Percentiles rank a stretch among this genome's conserved stretches.
phyloP scores from a whole-genome alignment of 1,139 yeast species.

The Suhomyces kunorum region DNA sequence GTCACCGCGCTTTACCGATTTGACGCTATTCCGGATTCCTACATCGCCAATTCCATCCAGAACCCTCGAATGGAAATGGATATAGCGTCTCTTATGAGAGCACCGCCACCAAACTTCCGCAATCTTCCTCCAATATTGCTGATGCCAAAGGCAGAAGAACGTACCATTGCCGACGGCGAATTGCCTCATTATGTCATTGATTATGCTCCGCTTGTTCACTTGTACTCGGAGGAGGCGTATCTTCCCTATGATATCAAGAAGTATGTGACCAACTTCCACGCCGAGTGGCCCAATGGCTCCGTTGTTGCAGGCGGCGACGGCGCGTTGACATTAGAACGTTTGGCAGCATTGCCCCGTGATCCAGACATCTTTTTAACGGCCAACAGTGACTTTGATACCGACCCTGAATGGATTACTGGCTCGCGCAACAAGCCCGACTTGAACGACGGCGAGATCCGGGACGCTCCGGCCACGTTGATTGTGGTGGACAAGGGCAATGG shows the following conservation, averaged over 20 bases:
- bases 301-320: conserved; percentile 39
- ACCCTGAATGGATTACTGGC: conserved; percentile 91
- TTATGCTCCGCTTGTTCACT: conserved; percentile 77
- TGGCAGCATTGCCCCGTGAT: conserved; percentile 36
- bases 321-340: conserved; percentile 38
- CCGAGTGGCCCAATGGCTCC: conserved; percentile 50
- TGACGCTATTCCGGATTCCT: conserved; percentile 14
- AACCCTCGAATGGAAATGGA: conserved; percentile 18
- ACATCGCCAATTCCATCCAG: conserved; percentile 9
- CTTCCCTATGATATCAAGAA: conserved; percentile 79
- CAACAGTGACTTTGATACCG: conserved; percentile 65
- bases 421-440: conserved; percentile 63
- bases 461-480: conserved; percentile 80
- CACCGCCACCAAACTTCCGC: conserved; percentile 33
- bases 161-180: conserved; percentile 50
- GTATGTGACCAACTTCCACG: conserved; percentile 65
- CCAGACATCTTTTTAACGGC: conserved; percentile 54
- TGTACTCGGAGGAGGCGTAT: conserved; percentile 86
- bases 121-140: conserved; percentile 41
- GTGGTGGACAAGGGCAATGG: conserved; percentile 93
- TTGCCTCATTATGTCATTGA: conserved; percentile 77
- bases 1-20: conserved; percentile 7
- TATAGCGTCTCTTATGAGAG: conserved; percentile 25
- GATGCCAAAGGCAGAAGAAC: conserved; percentile 31
- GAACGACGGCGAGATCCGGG: conserved; percentile 64